phyloP scores from a whole-genome alignment of 1,139 yeast genomes.

The Yamadazyma pseudoaaseri region DNA sequence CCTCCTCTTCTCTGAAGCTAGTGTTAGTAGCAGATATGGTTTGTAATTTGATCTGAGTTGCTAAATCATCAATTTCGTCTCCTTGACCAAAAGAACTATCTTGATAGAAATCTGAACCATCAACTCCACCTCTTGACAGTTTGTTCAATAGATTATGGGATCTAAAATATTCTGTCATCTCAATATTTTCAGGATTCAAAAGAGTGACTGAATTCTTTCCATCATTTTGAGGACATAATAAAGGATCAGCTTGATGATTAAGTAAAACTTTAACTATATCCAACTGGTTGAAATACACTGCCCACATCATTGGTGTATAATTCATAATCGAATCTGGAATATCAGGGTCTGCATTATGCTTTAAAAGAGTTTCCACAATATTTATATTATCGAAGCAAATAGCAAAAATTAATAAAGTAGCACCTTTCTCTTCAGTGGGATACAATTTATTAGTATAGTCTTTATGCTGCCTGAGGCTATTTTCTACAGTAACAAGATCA shows the following conservation, averaged over 20 bases:
- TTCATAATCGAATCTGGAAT: slow-evolving; percentile 29
- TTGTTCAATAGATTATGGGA: slow-evolving; percentile 40
- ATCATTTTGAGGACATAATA: slow-evolving; percentile 27
- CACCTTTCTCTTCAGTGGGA: slow-evolving; percentile 42
- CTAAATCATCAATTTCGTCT: slow-evolving; percentile 38
- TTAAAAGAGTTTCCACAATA: slow-evolving; percentile 44
- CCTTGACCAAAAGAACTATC: slow-evolving; percentile 25
- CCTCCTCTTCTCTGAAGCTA: slow-evolving; percentile 21
- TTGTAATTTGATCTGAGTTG: slow-evolving; percentile 48
- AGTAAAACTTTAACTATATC: slow-evolving; percentile 34
- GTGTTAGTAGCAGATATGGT: slow-evolving; percentile 32
- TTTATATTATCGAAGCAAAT: slow-evolving; percentile 47
- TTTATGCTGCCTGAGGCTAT: slow-evolving; percentile 28
- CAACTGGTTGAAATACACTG: slow-evolving; percentile 38
- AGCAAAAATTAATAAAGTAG: slow-evolving; percentile 51
- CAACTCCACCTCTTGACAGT: slow-evolving; percentile 11
- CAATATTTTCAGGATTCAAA: slow-evolving; percentile 30
- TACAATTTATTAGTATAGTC: slow-evolving; percentile 22
- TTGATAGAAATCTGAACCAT: slow-evolving; percentile 18
- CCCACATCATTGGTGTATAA: slow-evolving; percentile 51
- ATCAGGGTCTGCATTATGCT: slow-evolving; percentile 40
- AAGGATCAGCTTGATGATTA: slow-evolving; percentile 44
- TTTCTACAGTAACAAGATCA: slow-evolving; percentile 44
- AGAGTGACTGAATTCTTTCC: slow-evolving; percentile 34
- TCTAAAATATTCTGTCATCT: slow-evolving; percentile 37